These are phyloP conservation scores for Phoma herbarum DNA, from an alignment of 2,329 filamentous ascomycete species.

Conservation along the genomic window DNA sequence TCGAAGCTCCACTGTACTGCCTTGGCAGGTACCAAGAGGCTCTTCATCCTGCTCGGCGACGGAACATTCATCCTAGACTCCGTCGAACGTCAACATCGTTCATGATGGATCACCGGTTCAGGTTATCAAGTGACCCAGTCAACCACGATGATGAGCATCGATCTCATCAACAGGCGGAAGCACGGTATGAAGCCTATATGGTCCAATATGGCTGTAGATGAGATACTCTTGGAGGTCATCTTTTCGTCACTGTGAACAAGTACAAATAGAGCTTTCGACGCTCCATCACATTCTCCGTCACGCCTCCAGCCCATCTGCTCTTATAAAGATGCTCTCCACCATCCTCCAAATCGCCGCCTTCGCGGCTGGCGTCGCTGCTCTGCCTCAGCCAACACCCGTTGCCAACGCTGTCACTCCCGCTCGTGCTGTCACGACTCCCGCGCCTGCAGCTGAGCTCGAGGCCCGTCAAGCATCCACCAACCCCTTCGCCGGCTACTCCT, in stretches of 20 bases:
- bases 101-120: neutral
- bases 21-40: conserved; percentile 13
- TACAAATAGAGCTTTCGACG: conserved; percentile 11
- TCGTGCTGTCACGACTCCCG: conserved; percentile 22
- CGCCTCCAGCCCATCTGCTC: neutral
- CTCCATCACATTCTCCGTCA: neutral
- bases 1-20: neutral
- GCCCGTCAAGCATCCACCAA: conserved; percentile 57
- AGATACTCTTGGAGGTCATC: conserved; percentile 5
- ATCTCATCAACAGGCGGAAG: conserved; percentile 8
- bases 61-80: conserved; percentile 13
- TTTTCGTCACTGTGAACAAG: neutral
- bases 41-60: conserved; percentile 6
- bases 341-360: conserved; percentile 28
- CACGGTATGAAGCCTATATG: conserved; percentile 1
- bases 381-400: conserved; percentile 33
- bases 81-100: neutral
- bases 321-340: conserved; percentile 30
- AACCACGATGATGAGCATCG: neutral
- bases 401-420: conserved; percentile 25
- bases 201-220: conserved; percentile 11
- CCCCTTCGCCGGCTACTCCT: conserved; percentile 59
- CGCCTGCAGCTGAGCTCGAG: conserved; percentile 25
- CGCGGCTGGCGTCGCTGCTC: conserved; percentile 34
- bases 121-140: conserved; percentile 4